phyloP scores from a whole-genome alignment of 768 basidiomycete genomes.

The Tricholoma flavovirens region DNA sequence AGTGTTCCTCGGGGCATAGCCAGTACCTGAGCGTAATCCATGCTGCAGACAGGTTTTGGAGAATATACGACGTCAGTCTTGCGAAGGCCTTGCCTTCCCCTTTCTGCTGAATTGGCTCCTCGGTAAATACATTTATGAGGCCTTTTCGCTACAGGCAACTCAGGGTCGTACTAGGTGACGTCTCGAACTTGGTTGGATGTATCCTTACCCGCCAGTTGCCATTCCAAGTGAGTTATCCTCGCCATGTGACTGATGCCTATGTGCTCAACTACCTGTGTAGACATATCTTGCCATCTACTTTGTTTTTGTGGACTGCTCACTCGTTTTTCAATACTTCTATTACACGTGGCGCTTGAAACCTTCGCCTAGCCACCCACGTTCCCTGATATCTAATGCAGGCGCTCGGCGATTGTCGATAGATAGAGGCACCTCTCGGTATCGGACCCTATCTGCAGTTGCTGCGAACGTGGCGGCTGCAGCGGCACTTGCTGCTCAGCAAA shows the following conservation, averaged over 20 bases:
- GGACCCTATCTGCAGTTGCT: slow-evolving; percentile 61
- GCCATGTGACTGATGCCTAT: slow-evolving; percentile 7
- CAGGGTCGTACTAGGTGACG: slow-evolving; percentile 57
- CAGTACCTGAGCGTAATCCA: neutral
- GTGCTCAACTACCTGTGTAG: slow-evolving; percentile 32
- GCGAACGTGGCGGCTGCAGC: slow-evolving; percentile 71
- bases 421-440: slow-evolving; percentile 54
- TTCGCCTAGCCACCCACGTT: slow-evolving; percentile 33
- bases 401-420: slow-evolving; percentile 47
- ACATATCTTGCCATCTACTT: slow-evolving; percentile 92
- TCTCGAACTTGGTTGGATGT: slow-evolving; percentile 89
- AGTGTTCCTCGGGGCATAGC: slow-evolving; percentile 27
- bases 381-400: slow-evolving; percentile 35
- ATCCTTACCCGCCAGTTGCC: slow-evolving; percentile 89
- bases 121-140: slow-evolving; percentile 43
- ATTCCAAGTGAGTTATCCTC: slow-evolving; percentile 66
- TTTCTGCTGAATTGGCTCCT: slow-evolving; percentile 93
- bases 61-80: slow-evolving; percentile 69
- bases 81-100: slow-evolving; percentile 87
- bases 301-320: slow-evolving; percentile 69
- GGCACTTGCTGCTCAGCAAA: slow-evolving; percentile 60
- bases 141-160: neutral
- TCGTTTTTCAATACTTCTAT: slow-evolving; percentile 80
- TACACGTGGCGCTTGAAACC: slow-evolving; percentile 44
- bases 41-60: slow-evolving; percentile 70